A percentile compares a stretch with the other conserved stretches of the same genome.
Conservation (phyloP, 2,329 filamentous ascomycete genomes). For the Pseudocercospora fijiensis region DNA sequence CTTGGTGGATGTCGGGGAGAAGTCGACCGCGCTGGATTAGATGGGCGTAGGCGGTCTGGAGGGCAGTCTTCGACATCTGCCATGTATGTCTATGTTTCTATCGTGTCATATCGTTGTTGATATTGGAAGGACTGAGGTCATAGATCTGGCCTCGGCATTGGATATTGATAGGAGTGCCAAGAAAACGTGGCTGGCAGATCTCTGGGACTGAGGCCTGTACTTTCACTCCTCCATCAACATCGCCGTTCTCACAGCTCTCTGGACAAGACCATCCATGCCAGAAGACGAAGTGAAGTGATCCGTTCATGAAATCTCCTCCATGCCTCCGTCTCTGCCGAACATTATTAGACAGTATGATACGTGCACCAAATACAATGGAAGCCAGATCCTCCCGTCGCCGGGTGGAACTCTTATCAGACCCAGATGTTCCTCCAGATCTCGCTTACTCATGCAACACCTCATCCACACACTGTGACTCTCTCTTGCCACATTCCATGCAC, state of each 20-base stretch:
- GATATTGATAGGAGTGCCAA: background rate
- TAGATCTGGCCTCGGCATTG: background rate
- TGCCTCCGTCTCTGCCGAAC: background rate
- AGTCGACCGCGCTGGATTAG: conserved; percentile 26
- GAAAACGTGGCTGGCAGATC: background rate
- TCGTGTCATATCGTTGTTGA: background rate
- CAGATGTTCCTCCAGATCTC: background rate
- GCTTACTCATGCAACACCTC: background rate
- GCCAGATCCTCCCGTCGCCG: background rate
- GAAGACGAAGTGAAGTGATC: background rate
- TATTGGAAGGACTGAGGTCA: background rate
- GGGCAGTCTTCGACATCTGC: conserved; percentile 24
- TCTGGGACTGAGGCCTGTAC: background rate
- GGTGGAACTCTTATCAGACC: background rate
- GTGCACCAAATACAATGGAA: background rate
- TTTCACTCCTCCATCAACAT: background rate
- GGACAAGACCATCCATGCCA: background rate
- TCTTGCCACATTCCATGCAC: background rate
- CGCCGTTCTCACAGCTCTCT: background rate
- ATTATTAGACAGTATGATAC: no score
- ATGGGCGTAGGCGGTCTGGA: conserved; percentile 28
- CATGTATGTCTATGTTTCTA: background rate
- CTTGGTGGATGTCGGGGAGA: conserved; percentile 24
- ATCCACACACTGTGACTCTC: background rate
- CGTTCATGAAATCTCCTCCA: background rate